These are phyloP conservation scores for Vitis amurensis DNA, from an alignment of 164 flowering plant species.

Conservation along the genomic window DNA sequence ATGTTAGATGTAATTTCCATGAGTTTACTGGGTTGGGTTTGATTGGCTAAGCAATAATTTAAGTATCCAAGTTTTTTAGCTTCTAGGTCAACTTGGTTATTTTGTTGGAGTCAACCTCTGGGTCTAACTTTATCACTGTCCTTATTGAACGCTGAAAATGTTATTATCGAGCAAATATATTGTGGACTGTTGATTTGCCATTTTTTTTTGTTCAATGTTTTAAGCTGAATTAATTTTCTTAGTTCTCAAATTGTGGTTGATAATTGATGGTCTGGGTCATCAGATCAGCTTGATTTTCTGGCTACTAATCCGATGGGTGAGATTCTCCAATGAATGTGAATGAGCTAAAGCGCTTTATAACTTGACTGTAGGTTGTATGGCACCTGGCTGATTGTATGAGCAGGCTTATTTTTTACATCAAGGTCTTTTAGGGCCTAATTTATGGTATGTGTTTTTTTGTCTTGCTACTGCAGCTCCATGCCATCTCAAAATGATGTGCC, in stretches of 20 bases:
- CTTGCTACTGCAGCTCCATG: conserved; percentile 44
- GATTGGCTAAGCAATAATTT: too few relatives aligned
- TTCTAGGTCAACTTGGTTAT: too few relatives aligned
- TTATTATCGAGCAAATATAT: too few relatives aligned
- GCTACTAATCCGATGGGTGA: not conserved
- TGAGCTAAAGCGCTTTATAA: too few relatives aligned
- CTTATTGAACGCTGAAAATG: too few relatives aligned
- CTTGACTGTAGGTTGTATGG: not conserved
- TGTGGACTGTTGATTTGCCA: not conserved
- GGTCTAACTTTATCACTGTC: too few relatives aligned
- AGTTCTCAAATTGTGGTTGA: not conserved
- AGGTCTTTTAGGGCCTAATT: not conserved
- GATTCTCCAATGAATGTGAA: not conserved
- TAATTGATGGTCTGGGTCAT: not conserved
- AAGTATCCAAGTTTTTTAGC: too few relatives aligned
- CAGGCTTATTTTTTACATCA: not conserved
- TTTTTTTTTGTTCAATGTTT: not conserved
- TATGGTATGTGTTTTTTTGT: not conserved
- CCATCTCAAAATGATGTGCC: conserved; percentile 43
- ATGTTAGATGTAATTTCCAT: too few relatives aligned
- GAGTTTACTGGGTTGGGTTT: too few relatives aligned
- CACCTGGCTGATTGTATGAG: not conserved
- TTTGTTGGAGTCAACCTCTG: too few relatives aligned
- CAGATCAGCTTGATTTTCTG: not conserved
- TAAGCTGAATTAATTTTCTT: not conserved